phyloP scores from a whole-genome alignment of 2,329 filamentous ascomycete species.

The Pseudogymnoascus sp. region DNA sequence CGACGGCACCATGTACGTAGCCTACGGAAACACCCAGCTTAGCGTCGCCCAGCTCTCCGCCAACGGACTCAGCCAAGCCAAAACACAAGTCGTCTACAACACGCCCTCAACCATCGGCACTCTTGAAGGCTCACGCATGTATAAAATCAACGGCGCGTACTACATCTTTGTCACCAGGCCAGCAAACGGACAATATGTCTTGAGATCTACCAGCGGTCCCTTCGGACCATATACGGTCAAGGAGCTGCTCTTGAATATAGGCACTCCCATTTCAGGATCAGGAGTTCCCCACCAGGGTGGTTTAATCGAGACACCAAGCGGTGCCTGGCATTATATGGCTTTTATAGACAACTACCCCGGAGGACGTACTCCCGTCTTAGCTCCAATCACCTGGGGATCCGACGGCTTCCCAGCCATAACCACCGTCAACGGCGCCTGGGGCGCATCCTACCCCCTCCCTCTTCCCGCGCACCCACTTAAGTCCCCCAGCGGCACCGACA shows the following conservation, averaged over 20 bases:
- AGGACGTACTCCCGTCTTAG: slow-evolving; percentile 48
- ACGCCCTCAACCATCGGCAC: slow-evolving; percentile 27
- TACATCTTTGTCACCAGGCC: slow-evolving; percentile 45
- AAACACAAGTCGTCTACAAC: slow-evolving; percentile 36
- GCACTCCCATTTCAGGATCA: slow-evolving; percentile 35
- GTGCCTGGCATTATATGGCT: slow-evolving; percentile 50
- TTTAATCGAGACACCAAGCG: slow-evolving; percentile 41
- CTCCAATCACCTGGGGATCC: slow-evolving; percentile 42
- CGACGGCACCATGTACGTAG: slow-evolving; percentile 50
- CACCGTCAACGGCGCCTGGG: slow-evolving; percentile 38
- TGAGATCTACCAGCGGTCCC: slow-evolving; percentile 40
- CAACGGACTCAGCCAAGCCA: slow-evolving; percentile 39
- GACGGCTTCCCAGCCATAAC: slow-evolving; percentile 42
- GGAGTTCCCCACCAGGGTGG: slow-evolving; percentile 47
- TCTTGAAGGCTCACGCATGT: slow-evolving; percentile 47
- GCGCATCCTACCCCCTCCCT: slow-evolving; percentile 34
- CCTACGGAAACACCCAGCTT: slow-evolving; percentile 42
- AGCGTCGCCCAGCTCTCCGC: slow-evolving; percentile 41
- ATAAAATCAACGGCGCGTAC: slow-evolving; percentile 47
- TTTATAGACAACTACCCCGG: slow-evolving; percentile 48
- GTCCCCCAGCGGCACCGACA: slow-evolving; percentile 34
- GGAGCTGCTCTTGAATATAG: slow-evolving; percentile 35
- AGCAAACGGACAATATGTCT: slow-evolving; percentile 35
- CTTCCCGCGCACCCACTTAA: slow-evolving; percentile 16
- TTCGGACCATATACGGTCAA: slow-evolving; percentile 45